Conservation (phyloP, 352 stramenopile species). For the Pythium dissimile region DNA sequence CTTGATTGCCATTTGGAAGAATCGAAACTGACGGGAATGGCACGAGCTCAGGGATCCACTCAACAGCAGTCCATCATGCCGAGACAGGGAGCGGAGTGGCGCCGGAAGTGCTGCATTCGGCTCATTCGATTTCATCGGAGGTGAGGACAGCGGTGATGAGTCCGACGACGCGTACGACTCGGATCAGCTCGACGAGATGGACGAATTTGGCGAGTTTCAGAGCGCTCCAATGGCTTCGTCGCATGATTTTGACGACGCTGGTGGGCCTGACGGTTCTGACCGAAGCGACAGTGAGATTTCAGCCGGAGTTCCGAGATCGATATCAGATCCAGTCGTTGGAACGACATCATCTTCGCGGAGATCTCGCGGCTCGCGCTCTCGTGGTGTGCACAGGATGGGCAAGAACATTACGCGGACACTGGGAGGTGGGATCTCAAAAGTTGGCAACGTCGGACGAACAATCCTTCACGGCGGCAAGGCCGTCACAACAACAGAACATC, state of each 20-base stretch:
- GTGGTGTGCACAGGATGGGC: conserved; percentile 71
- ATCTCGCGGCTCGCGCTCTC: conserved; percentile 22
- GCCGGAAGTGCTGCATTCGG: conserved; percentile 35
- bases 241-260: neutral
- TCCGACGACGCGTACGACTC: conserved; percentile 76
- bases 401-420: conserved; percentile 76
- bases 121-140: conserved; percentile 83
- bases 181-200: conserved; percentile 68
- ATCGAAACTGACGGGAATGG: too few species aligned
- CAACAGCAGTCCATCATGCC: conserved; percentile 75
- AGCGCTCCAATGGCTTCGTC: conserved; percentile 20
- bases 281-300: conserved; percentile 5
- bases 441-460: conserved; percentile 41
- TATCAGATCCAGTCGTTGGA: conserved; percentile 1
- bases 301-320: neutral
- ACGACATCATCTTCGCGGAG: neutral
- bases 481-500: conserved; percentile 14
- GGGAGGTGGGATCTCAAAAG: conserved; percentile 72
- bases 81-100: conserved; percentile 21
- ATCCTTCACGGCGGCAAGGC: conserved; percentile 73
- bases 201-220: conserved; percentile 56
- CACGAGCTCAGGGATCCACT: conserved; percentile 43
- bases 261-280: conserved; percentile 1
- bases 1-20: too few species aligned
- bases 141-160: conserved; percentile 78